phyloP scores from a whole-genome alignment of 2,329 filamentous ascomycete genomes.

The Hypocrella siamensis region DNA sequence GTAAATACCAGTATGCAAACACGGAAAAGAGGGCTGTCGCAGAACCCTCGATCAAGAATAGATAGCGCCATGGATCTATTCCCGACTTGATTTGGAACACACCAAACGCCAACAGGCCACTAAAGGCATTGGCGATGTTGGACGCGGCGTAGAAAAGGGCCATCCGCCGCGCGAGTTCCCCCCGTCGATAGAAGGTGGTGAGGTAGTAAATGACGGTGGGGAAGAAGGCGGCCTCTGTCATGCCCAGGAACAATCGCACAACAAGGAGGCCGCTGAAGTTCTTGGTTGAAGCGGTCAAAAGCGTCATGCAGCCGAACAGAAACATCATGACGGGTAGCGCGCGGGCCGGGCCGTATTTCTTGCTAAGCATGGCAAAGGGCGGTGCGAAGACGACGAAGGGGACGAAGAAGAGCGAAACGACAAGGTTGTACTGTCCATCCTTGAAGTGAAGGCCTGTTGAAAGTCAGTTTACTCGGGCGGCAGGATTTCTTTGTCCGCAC shows the following conservation, averaged over 20 bases:
- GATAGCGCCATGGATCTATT: slow-evolving; percentile 29
- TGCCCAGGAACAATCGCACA: slow-evolving; percentile 35
- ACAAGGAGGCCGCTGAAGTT: slow-evolving; percentile 34
- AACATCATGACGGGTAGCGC: slow-evolving; percentile 61
- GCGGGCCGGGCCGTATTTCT: slow-evolving; percentile 50
- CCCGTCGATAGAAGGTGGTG: slow-evolving; percentile 33
- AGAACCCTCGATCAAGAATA: slow-evolving; percentile 38
- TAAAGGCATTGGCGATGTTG: slow-evolving; percentile 51
- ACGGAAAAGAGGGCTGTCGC: slow-evolving; percentile 44
- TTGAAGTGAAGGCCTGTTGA: slow-evolving; percentile 33
- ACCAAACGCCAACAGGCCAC: slow-evolving; percentile 29
- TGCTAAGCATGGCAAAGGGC: slow-evolving; percentile 42
- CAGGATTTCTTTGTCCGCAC: not conserved
- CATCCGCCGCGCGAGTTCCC: slow-evolving; percentile 25
- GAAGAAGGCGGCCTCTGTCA: slow-evolving; percentile 39
- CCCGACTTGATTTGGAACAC: slow-evolving; percentile 29
- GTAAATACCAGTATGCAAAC: slow-evolving; percentile 56
- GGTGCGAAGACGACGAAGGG: slow-evolving; percentile 60
- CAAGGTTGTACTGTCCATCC: slow-evolving; percentile 50
- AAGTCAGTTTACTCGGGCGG: not conserved
- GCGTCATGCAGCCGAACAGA: slow-evolving; percentile 50
- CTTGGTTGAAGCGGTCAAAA: slow-evolving; percentile 36
- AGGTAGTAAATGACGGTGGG: slow-evolving; percentile 37
- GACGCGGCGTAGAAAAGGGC: slow-evolving; percentile 64
- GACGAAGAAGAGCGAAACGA: slow-evolving; percentile 60